Percentiles rank a stretch among this genome's conserved stretches.
Conservation (phyloP, 805 yeast genomes). For the Saccharomycopsis fodiens region DNA sequence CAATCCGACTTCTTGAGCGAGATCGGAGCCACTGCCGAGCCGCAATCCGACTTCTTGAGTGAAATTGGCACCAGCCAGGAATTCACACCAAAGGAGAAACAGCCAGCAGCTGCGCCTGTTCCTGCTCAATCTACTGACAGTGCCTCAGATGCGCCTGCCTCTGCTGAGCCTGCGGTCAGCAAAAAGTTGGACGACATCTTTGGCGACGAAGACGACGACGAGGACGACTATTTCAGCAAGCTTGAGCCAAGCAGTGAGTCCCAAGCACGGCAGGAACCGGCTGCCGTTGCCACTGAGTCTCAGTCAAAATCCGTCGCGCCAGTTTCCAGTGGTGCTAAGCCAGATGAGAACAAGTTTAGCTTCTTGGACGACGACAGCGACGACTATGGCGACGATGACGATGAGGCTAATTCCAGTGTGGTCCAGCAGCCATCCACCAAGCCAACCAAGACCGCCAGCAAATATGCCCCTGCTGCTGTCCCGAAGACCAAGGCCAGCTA, state of each 20-base stretch:
- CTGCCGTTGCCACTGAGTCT: no score
- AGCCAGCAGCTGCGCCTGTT: no score
- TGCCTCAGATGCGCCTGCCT: no score
- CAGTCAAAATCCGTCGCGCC: no score
- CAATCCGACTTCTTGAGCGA: background rate
- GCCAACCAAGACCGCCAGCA: background rate
- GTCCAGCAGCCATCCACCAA: background rate
- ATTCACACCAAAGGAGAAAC: no score
- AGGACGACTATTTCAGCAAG: background rate
- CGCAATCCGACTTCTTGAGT: no score
- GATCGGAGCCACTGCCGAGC: no score
- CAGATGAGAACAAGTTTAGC: background rate
- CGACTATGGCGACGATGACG: background rate
- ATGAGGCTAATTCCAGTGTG: background rate
- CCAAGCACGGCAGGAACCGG: no score
- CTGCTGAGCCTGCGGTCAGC: background rate
- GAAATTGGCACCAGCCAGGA: no score
- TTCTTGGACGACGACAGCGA: background rate
- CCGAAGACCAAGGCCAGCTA: background rate
- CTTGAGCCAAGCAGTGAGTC: no score
- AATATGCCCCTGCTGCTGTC: background rate
- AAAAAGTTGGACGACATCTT: conserved; percentile 5
- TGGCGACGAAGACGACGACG: conserved; percentile 8
- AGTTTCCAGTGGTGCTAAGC: no score
- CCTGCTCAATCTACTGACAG: no score